Evolutionary conservation across 768 basidiomycete species (phyloP).

Genomic region (Lactifluus echinatus): DNA sequence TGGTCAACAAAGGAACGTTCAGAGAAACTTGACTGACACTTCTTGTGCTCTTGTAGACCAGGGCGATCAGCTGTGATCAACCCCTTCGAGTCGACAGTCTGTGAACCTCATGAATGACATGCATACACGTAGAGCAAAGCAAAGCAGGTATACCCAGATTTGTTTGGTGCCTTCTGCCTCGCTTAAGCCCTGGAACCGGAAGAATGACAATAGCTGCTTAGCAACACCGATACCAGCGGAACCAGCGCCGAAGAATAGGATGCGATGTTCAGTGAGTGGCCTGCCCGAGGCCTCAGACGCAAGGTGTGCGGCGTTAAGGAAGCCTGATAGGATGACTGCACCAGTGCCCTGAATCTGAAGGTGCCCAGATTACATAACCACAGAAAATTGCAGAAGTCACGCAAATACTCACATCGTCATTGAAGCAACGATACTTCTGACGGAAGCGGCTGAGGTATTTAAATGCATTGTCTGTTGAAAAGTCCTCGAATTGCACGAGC

Average conservation of each 20-base stretch:
- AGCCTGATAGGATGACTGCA: constrained; percentile 83
- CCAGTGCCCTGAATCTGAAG: constrained; percentile 50
- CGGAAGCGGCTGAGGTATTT: constrained; percentile 71
- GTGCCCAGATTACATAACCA: background rate
- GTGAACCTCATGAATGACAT: background rate
- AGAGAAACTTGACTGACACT: constrained; percentile 39
- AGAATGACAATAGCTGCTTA: constrained; percentile 82
- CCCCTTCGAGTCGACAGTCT: constrained; percentile 70
- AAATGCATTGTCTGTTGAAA: constrained; percentile 89
- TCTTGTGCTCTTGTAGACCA: constrained; percentile 71
- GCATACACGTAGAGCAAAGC: background rate
- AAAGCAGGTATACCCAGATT: constrained; percentile 50
- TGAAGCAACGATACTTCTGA: constrained; percentile 69
- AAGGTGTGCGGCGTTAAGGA: constrained; percentile 82
- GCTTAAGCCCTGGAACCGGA: constrained; percentile 68
- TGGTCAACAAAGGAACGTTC: background rate
- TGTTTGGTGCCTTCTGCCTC: constrained; percentile 66
- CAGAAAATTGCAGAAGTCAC: too few relatives aligned
- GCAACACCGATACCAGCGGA: constrained; percentile 91
- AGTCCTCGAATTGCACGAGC: constrained; percentile 89
- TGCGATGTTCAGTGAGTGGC: constrained; percentile 64
- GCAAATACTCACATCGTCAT: constrained; percentile 68
- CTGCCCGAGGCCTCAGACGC: constrained; percentile 58
- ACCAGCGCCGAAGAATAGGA: constrained; percentile 91
- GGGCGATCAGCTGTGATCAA: constrained; percentile 71